Conservation (phyloP, 176 grass and related monocot genomes). For the Panicum miliaceum region DNA sequence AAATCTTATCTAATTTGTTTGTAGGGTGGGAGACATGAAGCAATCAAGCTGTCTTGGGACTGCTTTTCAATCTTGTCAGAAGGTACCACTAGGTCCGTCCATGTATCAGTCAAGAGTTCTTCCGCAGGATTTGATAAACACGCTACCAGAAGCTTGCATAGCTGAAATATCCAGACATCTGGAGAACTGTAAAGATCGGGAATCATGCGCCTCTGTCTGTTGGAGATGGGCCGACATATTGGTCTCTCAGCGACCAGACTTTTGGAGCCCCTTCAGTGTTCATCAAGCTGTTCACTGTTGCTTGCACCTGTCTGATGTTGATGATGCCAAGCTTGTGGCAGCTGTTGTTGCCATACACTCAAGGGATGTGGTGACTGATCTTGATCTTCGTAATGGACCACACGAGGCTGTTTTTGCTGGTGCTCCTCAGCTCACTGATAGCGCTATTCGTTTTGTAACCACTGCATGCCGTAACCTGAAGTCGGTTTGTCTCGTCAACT, state of each 20-base stretch:
- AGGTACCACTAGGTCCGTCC: not conserved
- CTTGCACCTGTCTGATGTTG: conserved; percentile 14
- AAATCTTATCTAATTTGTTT: conserved; percentile 8
- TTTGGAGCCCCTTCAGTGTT: conserved; percentile 14
- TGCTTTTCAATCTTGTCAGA: not conserved
- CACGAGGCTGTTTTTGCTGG: not conserved
- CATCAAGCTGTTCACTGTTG: conserved; percentile 6
- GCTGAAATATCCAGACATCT: conserved; percentile 36
- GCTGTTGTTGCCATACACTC: conserved; percentile 6
- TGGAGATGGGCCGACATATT: conserved; percentile 25
- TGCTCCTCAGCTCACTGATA: conserved; percentile 13
- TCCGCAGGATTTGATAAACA: conserved; percentile 32
- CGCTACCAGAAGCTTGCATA: conserved; percentile 33
- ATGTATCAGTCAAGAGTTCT: not conserved
- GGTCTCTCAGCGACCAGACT: not conserved
- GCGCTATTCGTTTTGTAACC: not conserved
- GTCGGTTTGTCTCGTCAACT: conserved; percentile 21
- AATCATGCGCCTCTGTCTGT: conserved; percentile 20
- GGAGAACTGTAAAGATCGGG: conserved; percentile 15
- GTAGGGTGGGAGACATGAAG: conserved; percentile 21
- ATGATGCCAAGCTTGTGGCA: conserved; percentile 26
- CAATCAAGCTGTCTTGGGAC: conserved; percentile 16
- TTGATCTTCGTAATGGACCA: conserved; percentile 6
- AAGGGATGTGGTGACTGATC: conserved; percentile 22
- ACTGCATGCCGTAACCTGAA: not conserved